Conservation (phyloP, 192 early-diverging fungal species). For the Backusella sp. region DNA sequence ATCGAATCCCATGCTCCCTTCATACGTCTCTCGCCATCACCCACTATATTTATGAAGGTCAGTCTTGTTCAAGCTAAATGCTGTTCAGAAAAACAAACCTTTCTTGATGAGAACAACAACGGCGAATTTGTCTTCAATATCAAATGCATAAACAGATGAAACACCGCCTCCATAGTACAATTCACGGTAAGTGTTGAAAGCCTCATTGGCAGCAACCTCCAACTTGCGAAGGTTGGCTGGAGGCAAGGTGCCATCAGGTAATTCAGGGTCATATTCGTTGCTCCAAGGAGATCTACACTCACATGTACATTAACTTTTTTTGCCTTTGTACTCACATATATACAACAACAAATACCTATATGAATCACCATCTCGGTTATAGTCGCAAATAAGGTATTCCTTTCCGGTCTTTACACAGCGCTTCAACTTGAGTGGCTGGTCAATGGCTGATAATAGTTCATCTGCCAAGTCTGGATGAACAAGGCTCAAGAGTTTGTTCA, state of each 20-base stretch:
- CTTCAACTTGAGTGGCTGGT: slow-evolving; percentile 86
- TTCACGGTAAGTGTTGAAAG: slow-evolving; percentile 95
- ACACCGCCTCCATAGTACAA: slow-evolving; percentile 95
- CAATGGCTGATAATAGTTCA: slow-evolving; percentile 86
- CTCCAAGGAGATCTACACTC: slow-evolving; percentile 89
- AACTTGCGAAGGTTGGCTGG: slow-evolving; percentile 82
- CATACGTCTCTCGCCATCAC: slow-evolving; percentile 63
- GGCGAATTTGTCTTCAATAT: slow-evolving; percentile 83
- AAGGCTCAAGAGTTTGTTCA: slow-evolving; percentile 78
- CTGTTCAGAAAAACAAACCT: slow-evolving; percentile 45
- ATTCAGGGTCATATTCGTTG: slow-evolving; percentile 88
- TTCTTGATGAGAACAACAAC: slow-evolving; percentile 96
- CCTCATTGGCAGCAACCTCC: slow-evolving; percentile 90
- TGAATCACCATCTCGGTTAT: slow-evolving; percentile 95
- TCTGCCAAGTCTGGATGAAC: slow-evolving; percentile 80
- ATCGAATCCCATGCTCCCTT: slow-evolving; percentile 99
- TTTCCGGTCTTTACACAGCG: slow-evolving; percentile 68
- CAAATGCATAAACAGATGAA: slow-evolving; percentile 86
- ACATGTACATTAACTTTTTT: not conserved
- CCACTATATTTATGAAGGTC: slow-evolving; percentile 33
- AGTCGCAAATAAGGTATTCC: slow-evolving; percentile 91
- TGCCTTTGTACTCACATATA: not conserved
- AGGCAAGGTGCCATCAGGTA: slow-evolving; percentile 76
- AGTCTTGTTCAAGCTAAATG: not conserved
- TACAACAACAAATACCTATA: slow-evolving; percentile 70